A percentile compares a stretch with the other conserved stretches of the same genome.
Evolutionary conservation across 352 stramenopile genomes (phyloP).

Genomic region (Globisporangium polare): DNA sequence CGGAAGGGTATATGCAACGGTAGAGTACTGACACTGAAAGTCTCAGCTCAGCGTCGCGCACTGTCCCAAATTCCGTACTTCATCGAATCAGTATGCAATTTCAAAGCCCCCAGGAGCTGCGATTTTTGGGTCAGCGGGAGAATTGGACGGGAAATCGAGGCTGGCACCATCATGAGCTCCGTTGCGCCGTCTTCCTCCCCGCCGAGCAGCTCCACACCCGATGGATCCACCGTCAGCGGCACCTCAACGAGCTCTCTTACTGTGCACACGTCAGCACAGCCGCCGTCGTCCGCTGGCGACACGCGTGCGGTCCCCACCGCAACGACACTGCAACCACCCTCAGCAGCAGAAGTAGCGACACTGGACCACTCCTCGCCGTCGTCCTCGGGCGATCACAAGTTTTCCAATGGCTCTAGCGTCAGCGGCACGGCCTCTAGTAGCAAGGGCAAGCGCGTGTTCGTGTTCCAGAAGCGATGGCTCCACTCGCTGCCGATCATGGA

Average conservation of each 20-base stretch:
- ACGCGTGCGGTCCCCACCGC: neutral
- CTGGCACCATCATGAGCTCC: neutral
- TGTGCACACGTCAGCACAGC: neutral
- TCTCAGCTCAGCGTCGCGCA: no score
- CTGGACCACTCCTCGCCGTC: neutral
- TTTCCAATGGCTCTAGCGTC: neutral
- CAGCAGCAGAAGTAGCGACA: neutral
- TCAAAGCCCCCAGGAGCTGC: neutral
- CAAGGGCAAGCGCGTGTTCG: constrained; percentile 69
- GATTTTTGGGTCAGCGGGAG: neutral
- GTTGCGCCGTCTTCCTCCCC: neutral
- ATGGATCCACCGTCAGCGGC: neutral
- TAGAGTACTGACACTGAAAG: neutral
- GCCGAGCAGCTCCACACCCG: neutral
- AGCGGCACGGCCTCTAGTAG: neutral
- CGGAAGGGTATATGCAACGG: neutral
- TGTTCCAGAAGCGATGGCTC: constrained; percentile 78
- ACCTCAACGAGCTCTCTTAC: neutral
- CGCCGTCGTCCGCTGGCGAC: neutral
- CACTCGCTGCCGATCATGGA: constrained; percentile 78
- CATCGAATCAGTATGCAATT: neutral
- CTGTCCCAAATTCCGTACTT: neutral
- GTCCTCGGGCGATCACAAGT: constrained; percentile 4
- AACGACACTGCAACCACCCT: neutral
- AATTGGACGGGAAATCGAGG: neutral